Percentiles rank a stretch among this genome's conserved stretches.
These are phyloP conservation scores for Linderina pennispora DNA, from an alignment of 192 early-diverging fungal genomes.

Conservation along the genomic window DNA sequence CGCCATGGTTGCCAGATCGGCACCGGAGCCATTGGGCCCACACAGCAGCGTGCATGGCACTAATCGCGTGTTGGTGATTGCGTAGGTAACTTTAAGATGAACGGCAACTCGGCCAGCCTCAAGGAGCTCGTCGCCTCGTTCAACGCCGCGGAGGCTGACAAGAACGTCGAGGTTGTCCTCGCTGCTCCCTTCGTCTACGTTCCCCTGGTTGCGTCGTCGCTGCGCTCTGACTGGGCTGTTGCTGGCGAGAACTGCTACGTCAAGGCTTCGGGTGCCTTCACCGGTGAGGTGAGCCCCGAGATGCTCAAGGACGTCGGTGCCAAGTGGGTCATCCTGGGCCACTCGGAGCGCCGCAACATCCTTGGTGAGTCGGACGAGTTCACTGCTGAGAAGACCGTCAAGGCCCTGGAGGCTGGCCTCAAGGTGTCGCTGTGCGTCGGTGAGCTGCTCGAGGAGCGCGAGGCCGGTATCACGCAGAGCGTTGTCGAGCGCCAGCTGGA, in stretches of 20 bases:
- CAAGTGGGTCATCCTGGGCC: constrained; percentile 95
- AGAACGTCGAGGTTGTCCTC: constrained; percentile 88
- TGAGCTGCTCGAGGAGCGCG: constrained; percentile 94
- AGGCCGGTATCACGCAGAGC: constrained; percentile 76
- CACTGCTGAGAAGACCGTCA: constrained; percentile 82
- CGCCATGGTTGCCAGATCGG: too few species aligned
- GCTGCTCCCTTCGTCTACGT: constrained; percentile 92
- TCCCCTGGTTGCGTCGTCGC: constrained; percentile 64
- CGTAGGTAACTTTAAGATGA: constrained; percentile 99
- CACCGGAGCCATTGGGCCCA: too few species aligned
- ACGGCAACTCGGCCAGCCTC: constrained; percentile 75
- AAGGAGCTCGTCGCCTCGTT: constrained; percentile 69
- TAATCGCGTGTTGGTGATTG: too few species aligned
- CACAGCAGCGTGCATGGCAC: too few species aligned
- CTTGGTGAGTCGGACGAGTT: constrained; percentile 85
- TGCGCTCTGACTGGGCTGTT: constrained; percentile 82
- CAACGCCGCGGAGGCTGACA: constrained; percentile 62
- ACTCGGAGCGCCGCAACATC: constrained; percentile 96
- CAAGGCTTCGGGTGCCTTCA: constrained; percentile 87
- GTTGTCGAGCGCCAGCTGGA: constrained; percentile 87
- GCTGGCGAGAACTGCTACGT: constrained; percentile 94
- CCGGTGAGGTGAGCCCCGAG: constrained; percentile 93
- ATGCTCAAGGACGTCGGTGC: constrained; percentile 94
- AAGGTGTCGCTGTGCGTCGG: constrained; percentile 94
- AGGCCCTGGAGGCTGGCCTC: constrained; percentile 82